phyloP scores from a whole-genome alignment of 768 basidiomycete genomes.

The Leucocoprinus birnbaumii region DNA sequence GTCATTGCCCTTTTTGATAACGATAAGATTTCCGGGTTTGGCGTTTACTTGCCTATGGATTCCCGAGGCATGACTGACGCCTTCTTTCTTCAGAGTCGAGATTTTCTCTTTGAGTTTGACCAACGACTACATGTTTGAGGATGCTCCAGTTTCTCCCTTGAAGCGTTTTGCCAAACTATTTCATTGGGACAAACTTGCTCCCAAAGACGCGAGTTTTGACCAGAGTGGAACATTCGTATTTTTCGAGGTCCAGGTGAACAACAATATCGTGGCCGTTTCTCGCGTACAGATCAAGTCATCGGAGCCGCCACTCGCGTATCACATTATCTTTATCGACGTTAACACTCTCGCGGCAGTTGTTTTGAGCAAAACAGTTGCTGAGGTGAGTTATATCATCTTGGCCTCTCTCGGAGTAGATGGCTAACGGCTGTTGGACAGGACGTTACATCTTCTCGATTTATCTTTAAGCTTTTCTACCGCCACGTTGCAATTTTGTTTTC shows the following conservation, averaged over 20 bases:
- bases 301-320: no score
- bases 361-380: no score
- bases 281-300: constrained; percentile 3
- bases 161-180: not conserved
- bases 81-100: not conserved
- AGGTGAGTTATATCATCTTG: no score
- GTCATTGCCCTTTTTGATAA: no score
- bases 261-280: constrained; percentile 7
- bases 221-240: constrained; percentile 9
- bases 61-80: no score
- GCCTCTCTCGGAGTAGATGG: no score
- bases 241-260: constrained; percentile 12
- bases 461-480: not conserved
- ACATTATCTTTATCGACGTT: no score
- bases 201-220: not conserved
- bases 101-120: not conserved
- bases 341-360: no score
- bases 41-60: no score
- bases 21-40: no score
- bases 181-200: not conserved
- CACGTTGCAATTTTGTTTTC: not conserved
- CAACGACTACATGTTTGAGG: not conserved
- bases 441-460: not conserved
- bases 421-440: no score
- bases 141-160: not conserved